Evolutionary conservation across 192 early-diverging fungal genomes (phyloP), one percentile per base, ranked within the genome.

Genomic region (Coemansia sp.): DNA sequence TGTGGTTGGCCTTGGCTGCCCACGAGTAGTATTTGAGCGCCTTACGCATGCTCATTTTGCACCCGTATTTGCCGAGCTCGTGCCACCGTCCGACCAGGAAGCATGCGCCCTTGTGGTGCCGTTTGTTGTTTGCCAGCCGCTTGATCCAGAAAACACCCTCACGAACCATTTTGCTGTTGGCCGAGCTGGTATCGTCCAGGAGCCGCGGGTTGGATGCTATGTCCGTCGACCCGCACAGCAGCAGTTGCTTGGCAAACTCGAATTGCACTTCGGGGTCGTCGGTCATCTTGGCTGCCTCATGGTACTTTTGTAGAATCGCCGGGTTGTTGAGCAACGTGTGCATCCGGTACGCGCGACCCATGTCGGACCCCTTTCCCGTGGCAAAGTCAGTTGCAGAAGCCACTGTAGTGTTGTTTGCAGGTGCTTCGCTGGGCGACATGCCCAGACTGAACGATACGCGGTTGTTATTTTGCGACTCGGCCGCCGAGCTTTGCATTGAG

Each of bases 231-330:
- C 78, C 78, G 25, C 78, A 81, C 12, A 81, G 70, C 23, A 82
- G 68, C 37, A 82, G 71, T 56, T 76, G 74, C 52, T 87, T 87
- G 25, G 89, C 89, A 83, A 90, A 94, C 33, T 87, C 86, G 49
- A 90, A 74, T 75, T 94, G 91, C 25, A 87, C 84, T 23, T 87
- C 77, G 4, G 83, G 77, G 71, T 93, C 84, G 55, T 86, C 86
- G 16, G 90, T 90, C 56, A 89, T 85, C 55, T 84, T 87, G 21
- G 90, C 92, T 48, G 87, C 84, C 20, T 88, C 83, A 21, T 91
- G 88, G 70, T 91, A 93, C 59, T 82, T 64, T 59, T 74, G 71
- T n/a, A 82, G 70, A 23, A 82, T 64, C 23, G 60, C 62, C 12
- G 80, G 80, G 55, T 82, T 82, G 68, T 74, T 73, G 23, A 82